Evolutionary conservation across 2,329 filamentous ascomycete species (phyloP).

Genomic region (Ploettnerulaceae sp.): DNA sequence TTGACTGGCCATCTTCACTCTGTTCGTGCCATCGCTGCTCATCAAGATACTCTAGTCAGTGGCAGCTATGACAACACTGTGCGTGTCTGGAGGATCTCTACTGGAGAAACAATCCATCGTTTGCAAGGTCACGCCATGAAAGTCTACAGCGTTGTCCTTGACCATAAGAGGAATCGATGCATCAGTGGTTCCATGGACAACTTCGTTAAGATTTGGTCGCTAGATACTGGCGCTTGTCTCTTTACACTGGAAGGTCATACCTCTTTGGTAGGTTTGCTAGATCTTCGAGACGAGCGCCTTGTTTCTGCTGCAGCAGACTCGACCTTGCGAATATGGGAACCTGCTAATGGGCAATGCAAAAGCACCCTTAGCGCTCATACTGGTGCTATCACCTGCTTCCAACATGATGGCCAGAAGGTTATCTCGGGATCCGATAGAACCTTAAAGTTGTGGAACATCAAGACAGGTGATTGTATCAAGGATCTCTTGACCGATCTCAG

Average conservation of each 20-base stretch:
- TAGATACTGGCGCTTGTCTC: constrained; percentile 77
- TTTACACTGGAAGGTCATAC: constrained; percentile 91
- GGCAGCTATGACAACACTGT: constrained; percentile 96
- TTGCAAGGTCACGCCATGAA: constrained; percentile 86
- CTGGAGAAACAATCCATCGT: constrained; percentile 79
- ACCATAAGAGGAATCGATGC: constrained; percentile 86
- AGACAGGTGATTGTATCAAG: constrained; percentile 84
- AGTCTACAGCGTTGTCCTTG: constrained; percentile 94
- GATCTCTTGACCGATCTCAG: constrained; percentile 89
- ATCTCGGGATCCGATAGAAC: constrained; percentile 94
- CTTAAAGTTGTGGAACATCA: constrained; percentile 97
- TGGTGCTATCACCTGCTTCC: constrained; percentile 96
- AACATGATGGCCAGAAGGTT: constrained; percentile 94
- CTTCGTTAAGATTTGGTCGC: constrained; percentile 94
- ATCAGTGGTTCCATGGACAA: constrained; percentile 99
- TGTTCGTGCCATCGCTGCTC: constrained; percentile 89
- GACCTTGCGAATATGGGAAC: constrained; percentile 94
- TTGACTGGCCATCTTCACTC: constrained; percentile 86
- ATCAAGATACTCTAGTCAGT: constrained; percentile 93
- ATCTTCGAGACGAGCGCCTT: constrained; percentile 81
- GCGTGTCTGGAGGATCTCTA: constrained; percentile 95
- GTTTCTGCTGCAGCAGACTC: constrained; percentile 95
- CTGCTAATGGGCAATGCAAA: constrained; percentile 84
- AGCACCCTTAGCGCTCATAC: constrained; percentile 89
- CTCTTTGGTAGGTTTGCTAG: constrained; percentile 85